phyloP scores from a whole-genome alignment of 768 basidiomycete species.

The Crepidotus variabilis region DNA sequence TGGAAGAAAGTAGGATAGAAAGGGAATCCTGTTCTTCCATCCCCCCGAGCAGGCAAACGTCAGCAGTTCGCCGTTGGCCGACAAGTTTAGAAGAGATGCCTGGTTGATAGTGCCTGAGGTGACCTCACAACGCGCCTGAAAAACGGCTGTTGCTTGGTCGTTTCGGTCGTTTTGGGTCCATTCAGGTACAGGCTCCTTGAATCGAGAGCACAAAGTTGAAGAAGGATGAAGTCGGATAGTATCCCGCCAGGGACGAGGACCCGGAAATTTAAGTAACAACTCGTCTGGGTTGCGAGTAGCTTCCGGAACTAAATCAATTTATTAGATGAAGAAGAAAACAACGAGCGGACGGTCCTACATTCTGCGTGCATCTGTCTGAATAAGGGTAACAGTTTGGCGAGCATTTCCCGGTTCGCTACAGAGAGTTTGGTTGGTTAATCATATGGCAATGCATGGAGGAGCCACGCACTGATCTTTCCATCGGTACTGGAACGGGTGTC shows the following conservation, averaged over 20 bases:
- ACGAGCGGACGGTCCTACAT: no score
- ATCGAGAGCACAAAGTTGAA: constrained; percentile 33
- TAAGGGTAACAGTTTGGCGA: neutral
- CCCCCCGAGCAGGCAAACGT: constrained; percentile 25
- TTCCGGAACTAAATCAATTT: neutral
- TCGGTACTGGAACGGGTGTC: neutral
- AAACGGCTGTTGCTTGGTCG: constrained; percentile 23
- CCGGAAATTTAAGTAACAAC: neutral
- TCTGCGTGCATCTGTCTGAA: neutral
- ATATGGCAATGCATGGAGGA: no score
- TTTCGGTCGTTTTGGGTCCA: constrained; percentile 13
- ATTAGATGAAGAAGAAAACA: no score
- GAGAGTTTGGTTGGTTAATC: neutral
- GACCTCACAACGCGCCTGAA: constrained; percentile 34
- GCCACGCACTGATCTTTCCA: no score
- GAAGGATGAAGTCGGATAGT: constrained; percentile 21
- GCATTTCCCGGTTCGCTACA: neutral
- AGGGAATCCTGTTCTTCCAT: constrained; percentile 31
- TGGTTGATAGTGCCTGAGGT: constrained; percentile 16
- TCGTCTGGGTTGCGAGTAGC: neutral
- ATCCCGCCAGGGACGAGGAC: constrained; percentile 17
- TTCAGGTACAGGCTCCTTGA: constrained; percentile 19
- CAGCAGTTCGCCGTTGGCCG: no score
- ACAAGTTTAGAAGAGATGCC: constrained; percentile 13
- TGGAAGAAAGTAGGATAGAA: constrained; percentile 10